These are phyloP conservation scores for Aspergillus bombycis DNA, from an alignment of 2,329 filamentous ascomycete species.

Conservation along the genomic window DNA sequence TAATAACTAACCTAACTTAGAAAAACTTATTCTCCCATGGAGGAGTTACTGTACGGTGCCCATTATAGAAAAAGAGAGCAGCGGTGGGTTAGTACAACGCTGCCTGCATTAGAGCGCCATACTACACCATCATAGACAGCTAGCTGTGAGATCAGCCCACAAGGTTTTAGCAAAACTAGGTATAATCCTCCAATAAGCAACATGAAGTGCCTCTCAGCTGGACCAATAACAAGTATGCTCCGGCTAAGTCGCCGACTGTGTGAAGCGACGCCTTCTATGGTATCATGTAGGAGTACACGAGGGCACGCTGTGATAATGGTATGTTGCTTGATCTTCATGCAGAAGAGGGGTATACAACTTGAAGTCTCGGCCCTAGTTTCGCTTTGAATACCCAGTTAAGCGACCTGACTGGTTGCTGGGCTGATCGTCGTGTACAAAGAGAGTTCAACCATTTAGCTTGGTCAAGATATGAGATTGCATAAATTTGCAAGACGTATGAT, in stretches of 20 bases:
- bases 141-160: conserved; percentile 12
- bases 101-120: conserved; percentile 9
- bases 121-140: conserved; percentile 4
- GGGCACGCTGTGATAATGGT: conserved; percentile 2
- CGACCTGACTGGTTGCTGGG: neutral
- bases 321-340: conserved; percentile 12
- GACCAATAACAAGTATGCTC: conserved; percentile 1
- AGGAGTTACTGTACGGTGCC: neutral
- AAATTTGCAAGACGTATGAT: neutral
- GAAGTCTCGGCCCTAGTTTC: neutral
- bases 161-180: neutral
- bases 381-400: neutral
- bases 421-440: neutral
- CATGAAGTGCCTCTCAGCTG: neutral
- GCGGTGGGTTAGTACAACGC: conserved; percentile 3
- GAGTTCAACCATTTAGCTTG: neutral
- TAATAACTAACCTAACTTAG: neutral
- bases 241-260: neutral
- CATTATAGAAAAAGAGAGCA: neutral
- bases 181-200: neutral
- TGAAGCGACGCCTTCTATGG: neutral
- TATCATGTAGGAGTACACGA: neutral
- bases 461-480: neutral
- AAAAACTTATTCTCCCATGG: neutral
- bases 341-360: conserved; percentile 10